Base-by-base conservation (phyloP, 129 eudicot species). In the Helichrysum umbraculigerum region DNA sequence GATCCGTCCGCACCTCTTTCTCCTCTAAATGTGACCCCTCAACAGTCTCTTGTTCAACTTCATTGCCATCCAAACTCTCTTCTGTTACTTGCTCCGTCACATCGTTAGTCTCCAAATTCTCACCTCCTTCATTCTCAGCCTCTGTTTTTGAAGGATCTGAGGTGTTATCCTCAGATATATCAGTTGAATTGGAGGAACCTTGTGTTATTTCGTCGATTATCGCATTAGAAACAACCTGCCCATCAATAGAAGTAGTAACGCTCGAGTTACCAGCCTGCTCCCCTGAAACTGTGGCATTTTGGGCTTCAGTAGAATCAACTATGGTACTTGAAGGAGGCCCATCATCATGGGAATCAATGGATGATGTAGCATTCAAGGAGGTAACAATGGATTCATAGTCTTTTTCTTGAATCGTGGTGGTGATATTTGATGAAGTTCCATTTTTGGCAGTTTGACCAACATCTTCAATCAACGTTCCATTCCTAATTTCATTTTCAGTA, bases 1-100 rank as follows among this genome's bases (percentile, higher is more conserved):
- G 79, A 85, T 90, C 92, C 12, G 47, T 75, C 17, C 78, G 83
- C 16, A 74, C 75, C 64, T 84, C 89, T 79, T 78, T 85, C 78
- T 89, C 97, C 33, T 88, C 97, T 72, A 78, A 62, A 37, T 81
- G 61, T 25, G 83, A 37, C 0, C 75, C 47, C 9, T 85, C 80
- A 1, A 25, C 28, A 25, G 28, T 25, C 28, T 25, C 28, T 25
- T 25, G 28, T 25, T 25, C 28, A 70, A 78, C 44, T 41, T 19
- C 39, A 1, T 61, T 69, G 22, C 71, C 60, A 10, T 68, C 87
- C 41, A 78, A 76, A 16, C n/a, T 75, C 76, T 77, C 86, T 28
- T 84, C 84, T 21, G 68, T 71, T 71, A 28, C 72, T 12, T 44
- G 52, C 12, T 76, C 81, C 3, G 12, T 70, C 69, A 57, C 86